phyloP scores from a whole-genome alignment of 306 rosid genomes.

The Trifolium subterraneum region DNA sequence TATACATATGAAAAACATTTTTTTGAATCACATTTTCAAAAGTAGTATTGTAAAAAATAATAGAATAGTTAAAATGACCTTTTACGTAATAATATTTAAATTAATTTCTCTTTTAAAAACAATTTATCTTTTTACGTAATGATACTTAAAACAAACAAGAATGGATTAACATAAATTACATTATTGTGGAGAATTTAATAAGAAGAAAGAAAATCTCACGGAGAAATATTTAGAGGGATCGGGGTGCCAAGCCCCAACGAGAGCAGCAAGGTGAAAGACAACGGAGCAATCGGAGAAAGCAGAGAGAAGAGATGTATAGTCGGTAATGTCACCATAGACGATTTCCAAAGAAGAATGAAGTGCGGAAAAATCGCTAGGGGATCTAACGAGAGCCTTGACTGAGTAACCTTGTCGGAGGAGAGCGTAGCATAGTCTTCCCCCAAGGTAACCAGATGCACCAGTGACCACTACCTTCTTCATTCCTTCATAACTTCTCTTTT shows the following conservation, averaged over 20 bases:
- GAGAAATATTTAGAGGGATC: slow-evolving; percentile 73
- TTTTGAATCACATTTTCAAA: no score
- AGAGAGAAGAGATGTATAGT: slow-evolving; percentile 69
- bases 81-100: no score
- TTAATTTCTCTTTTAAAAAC: no score
- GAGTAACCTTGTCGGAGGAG: slow-evolving; percentile 66
- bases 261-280: slow-evolving; percentile 86
- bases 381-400: slow-evolving; percentile 74
- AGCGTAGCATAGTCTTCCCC: slow-evolving; percentile 73
- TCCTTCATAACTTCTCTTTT: neutral
- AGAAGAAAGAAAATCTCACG: slow-evolving; percentile 55
- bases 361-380: slow-evolving; percentile 75
- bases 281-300: slow-evolving; percentile 73
- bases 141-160: no score
- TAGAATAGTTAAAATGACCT: no score
- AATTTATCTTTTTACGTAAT: no score
- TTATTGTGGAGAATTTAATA: no score
- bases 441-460: slow-evolving; percentile 89
- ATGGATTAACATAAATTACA: neutral
- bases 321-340: slow-evolving; percentile 77
- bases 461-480: slow-evolving; percentile 73
- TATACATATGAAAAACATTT: no score
- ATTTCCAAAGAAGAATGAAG: slow-evolving; percentile 69
- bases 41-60: no score
- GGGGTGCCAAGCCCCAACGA: slow-evolving; percentile 97